Conservation (phyloP, 2,329 filamentous ascomycete genomes). For the Apiospora sp. region DNA sequence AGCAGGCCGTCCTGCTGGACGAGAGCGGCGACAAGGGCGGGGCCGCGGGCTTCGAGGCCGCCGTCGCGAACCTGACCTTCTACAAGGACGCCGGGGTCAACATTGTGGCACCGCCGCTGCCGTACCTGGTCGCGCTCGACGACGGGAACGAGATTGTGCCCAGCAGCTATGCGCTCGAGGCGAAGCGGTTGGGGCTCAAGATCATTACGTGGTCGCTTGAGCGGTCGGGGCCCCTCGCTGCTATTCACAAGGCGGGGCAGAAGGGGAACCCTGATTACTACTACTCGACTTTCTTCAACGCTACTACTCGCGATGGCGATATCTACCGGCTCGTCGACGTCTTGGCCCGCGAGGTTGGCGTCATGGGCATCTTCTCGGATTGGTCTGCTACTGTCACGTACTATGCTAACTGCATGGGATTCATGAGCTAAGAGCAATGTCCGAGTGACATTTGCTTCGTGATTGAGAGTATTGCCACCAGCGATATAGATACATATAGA, state of each 20-base stretch:
- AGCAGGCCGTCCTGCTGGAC: slow-evolving; percentile 71
- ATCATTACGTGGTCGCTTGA: slow-evolving; percentile 76
- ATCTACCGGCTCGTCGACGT: slow-evolving; percentile 73
- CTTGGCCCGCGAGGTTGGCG: slow-evolving; percentile 66
- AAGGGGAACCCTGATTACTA: slow-evolving; percentile 57
- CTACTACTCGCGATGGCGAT: slow-evolving; percentile 69
- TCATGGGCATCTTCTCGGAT: slow-evolving; percentile 71
- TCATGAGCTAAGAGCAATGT: slow-evolving; percentile 23
- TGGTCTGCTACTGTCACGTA: slow-evolving; percentile 75
- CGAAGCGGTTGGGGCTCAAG: slow-evolving; percentile 67
- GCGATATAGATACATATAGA: not conserved
- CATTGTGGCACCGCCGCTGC: slow-evolving; percentile 69
- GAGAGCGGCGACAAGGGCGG: slow-evolving; percentile 62
- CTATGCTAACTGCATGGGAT: slow-evolving; percentile 73
- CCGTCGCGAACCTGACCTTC: slow-evolving; percentile 62
- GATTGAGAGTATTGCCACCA: not conserved
- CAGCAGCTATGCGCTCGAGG: slow-evolving; percentile 67
- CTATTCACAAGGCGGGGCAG: slow-evolving; percentile 44
- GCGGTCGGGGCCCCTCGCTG: slow-evolving; percentile 66
- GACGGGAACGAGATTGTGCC: slow-evolving; percentile 65
- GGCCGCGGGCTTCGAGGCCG: slow-evolving; percentile 53
- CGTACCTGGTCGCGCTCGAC: slow-evolving; percentile 64
- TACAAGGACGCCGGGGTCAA: slow-evolving; percentile 66
- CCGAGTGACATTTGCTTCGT: not conserved
- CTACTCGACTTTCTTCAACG: slow-evolving; percentile 61